Evolutionary conservation across 2,329 filamentous ascomycete species (phyloP).

Genomic region (Emmonsiellopsis sp.): DNA sequence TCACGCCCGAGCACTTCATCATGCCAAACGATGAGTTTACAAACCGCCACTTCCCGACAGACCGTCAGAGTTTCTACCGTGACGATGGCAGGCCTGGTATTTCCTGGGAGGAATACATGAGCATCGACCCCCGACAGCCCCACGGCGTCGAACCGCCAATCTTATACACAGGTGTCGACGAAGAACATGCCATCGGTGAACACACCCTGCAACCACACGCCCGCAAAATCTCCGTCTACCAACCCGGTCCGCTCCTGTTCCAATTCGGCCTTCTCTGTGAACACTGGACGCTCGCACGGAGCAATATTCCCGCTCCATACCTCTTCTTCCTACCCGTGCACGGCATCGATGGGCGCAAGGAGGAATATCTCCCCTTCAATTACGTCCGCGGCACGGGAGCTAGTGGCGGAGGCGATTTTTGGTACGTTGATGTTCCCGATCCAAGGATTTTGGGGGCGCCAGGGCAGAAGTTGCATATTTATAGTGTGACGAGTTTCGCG

Average conservation of each 20-base stretch:
- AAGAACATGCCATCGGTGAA: slow-evolving; percentile 42
- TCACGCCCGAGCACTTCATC: slow-evolving; percentile 53
- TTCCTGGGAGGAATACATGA: slow-evolving; percentile 74
- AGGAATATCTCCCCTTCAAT: slow-evolving; percentile 61
- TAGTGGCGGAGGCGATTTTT: slow-evolving; percentile 63
- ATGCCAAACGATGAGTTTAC: slow-evolving; percentile 73
- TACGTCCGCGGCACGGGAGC: slow-evolving; percentile 27
- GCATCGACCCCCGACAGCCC: slow-evolving; percentile 44
- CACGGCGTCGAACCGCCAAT: slow-evolving; percentile 33
- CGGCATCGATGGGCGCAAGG: slow-evolving; percentile 56
- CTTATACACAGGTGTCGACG: slow-evolving; percentile 38
- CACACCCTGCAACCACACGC: slow-evolving; percentile 53
- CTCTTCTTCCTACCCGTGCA: slow-evolving; percentile 61
- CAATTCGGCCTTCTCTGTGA: slow-evolving; percentile 69
- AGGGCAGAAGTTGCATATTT: slow-evolving; percentile 58
- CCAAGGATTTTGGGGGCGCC: slow-evolving; percentile 55
- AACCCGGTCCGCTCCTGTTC: slow-evolving; percentile 57
- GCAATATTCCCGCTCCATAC: slow-evolving; percentile 57
- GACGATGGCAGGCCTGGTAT: slow-evolving; percentile 54
- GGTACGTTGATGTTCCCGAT: slow-evolving; percentile 65
- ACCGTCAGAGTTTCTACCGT: slow-evolving; percentile 58
- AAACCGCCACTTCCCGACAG: slow-evolving; percentile 63
- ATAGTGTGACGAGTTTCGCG: slow-evolving; percentile 48
- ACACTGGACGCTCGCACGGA: slow-evolving; percentile 65
- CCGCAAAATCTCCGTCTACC: slow-evolving; percentile 52